Percentiles rank a stretch among this genome's conserved stretches.
Conservation (phyloP, 139 green algal species). For the Microglena sp. region DNA sequence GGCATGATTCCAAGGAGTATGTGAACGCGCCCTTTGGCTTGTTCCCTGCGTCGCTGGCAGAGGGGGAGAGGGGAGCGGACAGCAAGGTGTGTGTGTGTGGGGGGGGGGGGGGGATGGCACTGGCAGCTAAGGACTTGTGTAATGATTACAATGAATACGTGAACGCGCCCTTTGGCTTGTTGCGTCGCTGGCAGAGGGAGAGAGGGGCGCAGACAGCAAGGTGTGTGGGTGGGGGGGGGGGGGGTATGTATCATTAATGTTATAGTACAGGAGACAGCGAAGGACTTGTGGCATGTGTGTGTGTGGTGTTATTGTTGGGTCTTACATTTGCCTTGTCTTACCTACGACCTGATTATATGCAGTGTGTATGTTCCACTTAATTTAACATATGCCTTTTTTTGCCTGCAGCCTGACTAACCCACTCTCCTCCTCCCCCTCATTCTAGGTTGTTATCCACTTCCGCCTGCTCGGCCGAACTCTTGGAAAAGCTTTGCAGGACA, state of each 20-base stretch:
- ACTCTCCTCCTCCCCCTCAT: background rate
- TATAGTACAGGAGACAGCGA: too few species aligned
- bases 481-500: slow-evolving; percentile 89
- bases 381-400: too few species aligned
- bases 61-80: background rate
- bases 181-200: slow-evolving; percentile 54
- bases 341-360: too few species aligned
- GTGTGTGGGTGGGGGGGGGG: too few species aligned
- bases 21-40: slow-evolving; percentile 74
- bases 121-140: background rate
- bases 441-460: slow-evolving; percentile 62
- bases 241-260: background rate
- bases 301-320: too few species aligned
- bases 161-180: slow-evolving; percentile 73
- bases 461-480: slow-evolving; percentile 73
- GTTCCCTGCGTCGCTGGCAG: slow-evolving; percentile 68
- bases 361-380: too few species aligned
- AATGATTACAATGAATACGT: slow-evolving; percentile 43
- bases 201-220: background rate
- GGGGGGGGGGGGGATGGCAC: background rate
- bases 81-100: too few species aligned
- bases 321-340: too few species aligned
- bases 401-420: too few species aligned
- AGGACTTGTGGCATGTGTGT: slow-evolving; percentile 11
- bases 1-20: slow-evolving; percentile 26